Evolutionary conservation across 179 eudicot species (phyloP).

Genomic region (Heliamphora pulchella): DNA sequence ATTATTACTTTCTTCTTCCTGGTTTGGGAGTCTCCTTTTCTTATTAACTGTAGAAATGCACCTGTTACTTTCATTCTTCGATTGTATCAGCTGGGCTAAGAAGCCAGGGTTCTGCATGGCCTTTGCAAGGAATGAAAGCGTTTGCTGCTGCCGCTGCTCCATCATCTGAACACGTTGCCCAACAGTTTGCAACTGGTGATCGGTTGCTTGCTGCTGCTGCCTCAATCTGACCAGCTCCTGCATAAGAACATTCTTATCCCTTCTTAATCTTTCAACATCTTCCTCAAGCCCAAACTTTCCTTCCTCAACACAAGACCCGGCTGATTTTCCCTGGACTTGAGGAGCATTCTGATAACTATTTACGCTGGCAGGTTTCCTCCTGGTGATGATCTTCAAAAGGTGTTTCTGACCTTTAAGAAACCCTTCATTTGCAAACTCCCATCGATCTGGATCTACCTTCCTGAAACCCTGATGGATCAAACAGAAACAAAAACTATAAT

Average conservation of each 20-base stretch:
- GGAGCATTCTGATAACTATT: too few species aligned
- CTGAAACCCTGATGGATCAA: conserved; percentile 88
- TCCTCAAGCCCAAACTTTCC: conserved; percentile 87
- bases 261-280: conserved; percentile 82
- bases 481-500: too few species aligned
- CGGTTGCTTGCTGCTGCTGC: conserved; percentile 86
- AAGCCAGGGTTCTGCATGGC: conserved; percentile 83
- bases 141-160: conserved; percentile 89
- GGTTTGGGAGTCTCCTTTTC: conserved; percentile 61
- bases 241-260: conserved; percentile 87
- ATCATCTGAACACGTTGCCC: conserved; percentile 73
- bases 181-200: conserved; percentile 62
- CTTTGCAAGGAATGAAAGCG: conserved; percentile 90
- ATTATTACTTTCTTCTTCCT: conserved; percentile 33
- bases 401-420: conserved; percentile 79
- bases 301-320: conserved; percentile 77
- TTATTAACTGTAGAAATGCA: conserved; percentile 57
- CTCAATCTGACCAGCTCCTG: conserved; percentile 79
- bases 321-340: conserved; percentile 39
- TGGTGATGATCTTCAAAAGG: conserved; percentile 51
- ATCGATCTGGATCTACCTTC: conserved; percentile 90
- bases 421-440: conserved; percentile 91
- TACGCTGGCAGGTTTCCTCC: conserved; percentile 63
- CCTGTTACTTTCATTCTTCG: conserved; percentile 56
- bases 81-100: conserved; percentile 78